phyloP scores from a whole-genome alignment of 2,329 filamentous ascomycete species.

The Aphanocladium album region DNA sequence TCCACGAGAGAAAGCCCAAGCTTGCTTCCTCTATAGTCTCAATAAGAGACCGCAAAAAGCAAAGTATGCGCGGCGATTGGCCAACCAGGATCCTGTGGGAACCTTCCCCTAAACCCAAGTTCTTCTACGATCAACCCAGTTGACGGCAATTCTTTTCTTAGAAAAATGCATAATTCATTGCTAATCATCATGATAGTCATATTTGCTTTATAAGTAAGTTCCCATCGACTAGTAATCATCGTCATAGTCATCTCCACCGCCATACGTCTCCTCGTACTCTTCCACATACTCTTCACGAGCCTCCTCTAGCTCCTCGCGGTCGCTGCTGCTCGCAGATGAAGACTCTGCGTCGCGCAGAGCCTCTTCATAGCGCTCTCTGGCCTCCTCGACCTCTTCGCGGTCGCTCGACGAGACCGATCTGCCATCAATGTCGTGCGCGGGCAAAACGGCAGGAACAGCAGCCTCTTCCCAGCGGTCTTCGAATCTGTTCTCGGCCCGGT shows the following conservation, averaged over 20 bases:
- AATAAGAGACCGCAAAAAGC: too few relatives aligned
- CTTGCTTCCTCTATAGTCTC: too few relatives aligned
- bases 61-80: too few relatives aligned
- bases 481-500: not conserved
- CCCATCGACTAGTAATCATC: conserved; percentile 6
- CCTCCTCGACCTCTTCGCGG: conserved; percentile 37
- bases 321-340: conserved; percentile 46
- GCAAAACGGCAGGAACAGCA: not conserved
- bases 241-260: conserved; percentile 15
- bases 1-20: too few relatives aligned
- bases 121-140: too few relatives aligned
- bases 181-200: not conserved
- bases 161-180: not conserved
- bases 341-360: conserved; percentile 33
- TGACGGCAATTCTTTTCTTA: too few relatives aligned
- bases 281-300: conserved; percentile 47
- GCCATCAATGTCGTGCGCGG: conserved; percentile 32
- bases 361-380: conserved; percentile 39
- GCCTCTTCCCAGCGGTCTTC: not conserved
- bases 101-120: too few relatives aligned
- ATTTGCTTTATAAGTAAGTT: not conserved
- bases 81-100: too few relatives aligned
- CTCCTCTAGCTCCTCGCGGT: conserved; percentile 48
- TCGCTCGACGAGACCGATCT: conserved; percentile 38
- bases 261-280: conserved; percentile 41